Conservation (phyloP, 306 rosid genomes). For the Fragaria ananassa region DNA sequence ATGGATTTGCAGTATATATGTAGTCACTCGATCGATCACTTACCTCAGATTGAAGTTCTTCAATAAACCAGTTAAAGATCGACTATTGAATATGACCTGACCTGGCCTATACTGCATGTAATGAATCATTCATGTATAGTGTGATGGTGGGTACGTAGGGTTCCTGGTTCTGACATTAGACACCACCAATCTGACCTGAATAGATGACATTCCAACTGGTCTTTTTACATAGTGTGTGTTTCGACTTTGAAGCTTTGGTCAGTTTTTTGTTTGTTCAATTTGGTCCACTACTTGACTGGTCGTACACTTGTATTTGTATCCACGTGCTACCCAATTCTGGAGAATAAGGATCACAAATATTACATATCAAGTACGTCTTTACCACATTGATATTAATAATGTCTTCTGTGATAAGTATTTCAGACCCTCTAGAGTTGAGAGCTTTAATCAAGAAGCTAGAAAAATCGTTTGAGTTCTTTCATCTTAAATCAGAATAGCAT, state of each 20-base stretch:
- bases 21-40: neutral
- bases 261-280: neutral
- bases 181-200: neutral
- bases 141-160: conserved; percentile 11
- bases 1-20: neutral
- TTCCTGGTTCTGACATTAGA: neutral
- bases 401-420: neutral
- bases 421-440: neutral
- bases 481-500: too few relatives aligned
- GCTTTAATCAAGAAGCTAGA: too few relatives aligned
- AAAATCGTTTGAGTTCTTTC: too few relatives aligned
- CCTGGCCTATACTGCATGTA: neutral
- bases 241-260: neutral
- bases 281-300: neutral
- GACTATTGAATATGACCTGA: neutral
- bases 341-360: neutral
- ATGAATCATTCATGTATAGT: neutral
- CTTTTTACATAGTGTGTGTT: neutral
- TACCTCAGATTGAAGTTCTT: neutral
- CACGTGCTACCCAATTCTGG: neutral
- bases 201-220: conserved; percentile 16
- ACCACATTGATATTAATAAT: neutral
- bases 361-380: neutral
- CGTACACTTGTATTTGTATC: neutral
- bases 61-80: neutral